Percentiles rank a stretch among this genome's conserved stretches.
phyloP scores from a whole-genome alignment of 225 moss, liverwort and hornwort genomes.

The Pseudoscleropodium purum region DNA sequence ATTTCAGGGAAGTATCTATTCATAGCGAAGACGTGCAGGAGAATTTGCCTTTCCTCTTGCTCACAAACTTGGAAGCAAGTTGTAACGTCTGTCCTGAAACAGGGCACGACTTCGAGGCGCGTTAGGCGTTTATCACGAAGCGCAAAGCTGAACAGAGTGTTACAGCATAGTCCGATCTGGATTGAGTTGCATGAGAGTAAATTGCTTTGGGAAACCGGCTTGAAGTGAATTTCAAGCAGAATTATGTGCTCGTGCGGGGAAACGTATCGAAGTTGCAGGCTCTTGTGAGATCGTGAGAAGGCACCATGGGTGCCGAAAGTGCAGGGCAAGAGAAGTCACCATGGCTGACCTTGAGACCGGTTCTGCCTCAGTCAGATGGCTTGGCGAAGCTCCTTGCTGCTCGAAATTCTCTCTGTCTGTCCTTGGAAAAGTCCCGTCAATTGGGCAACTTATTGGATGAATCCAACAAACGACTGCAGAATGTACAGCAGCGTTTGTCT shows the following conservation, averaged over 20 bases:
- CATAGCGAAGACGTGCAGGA: neutral
- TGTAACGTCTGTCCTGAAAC: neutral
- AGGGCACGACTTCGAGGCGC: neutral
- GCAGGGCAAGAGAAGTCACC: conserved; percentile 2
- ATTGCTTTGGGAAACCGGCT: neutral
- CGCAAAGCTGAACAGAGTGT: neutral
- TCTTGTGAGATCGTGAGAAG: conserved; percentile 1
- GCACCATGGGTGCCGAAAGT: conserved; percentile 36
- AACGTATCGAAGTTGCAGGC: conserved; percentile 3
- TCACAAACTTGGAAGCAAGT: neutral
- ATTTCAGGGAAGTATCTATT: neutral
- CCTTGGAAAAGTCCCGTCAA: conserved; percentile 34
- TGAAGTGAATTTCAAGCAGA: neutral
- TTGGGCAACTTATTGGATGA: conserved; percentile 15
- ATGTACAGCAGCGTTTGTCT: conserved; percentile 31
- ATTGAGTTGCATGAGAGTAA: neutral
- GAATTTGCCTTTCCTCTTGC: neutral
- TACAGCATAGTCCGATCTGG: neutral
- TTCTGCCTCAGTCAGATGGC: neutral
- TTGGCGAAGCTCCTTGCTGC: conserved; percentile 39
- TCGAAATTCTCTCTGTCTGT: conserved; percentile 19
- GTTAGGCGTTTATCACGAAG: neutral
- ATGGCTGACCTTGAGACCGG: neutral
- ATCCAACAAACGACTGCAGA: conserved; percentile 30
- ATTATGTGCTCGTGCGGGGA: conserved; percentile 17